Evolutionary conservation across 2,329 filamentous ascomycete genomes (phyloP), one percentile per base, ranked within the genome.

Genomic region (Paracoccidioides lutzii): DNA sequence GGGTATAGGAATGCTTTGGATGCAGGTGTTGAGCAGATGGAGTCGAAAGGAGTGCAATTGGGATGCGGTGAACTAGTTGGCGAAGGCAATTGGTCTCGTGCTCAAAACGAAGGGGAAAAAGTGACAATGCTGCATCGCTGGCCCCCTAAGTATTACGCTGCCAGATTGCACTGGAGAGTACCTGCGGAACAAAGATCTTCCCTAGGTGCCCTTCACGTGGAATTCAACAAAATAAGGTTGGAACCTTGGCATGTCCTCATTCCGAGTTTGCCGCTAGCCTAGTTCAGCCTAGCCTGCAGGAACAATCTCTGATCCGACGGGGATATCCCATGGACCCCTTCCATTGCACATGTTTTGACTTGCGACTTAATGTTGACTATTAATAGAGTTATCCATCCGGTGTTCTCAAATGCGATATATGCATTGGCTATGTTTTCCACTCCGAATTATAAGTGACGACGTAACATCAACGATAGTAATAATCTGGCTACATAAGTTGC

Each of bases 21-120:
- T 10, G 15, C 10, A 4, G 44, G 32, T 33, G 28, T 30, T 8
- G 42, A 8, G 10, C 14, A 8, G 9, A 37, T 35, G 15, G 33
- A 22, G 33, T 5, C 7, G 33, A 37, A n/a, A 37, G 32, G 7
- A 38, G 32, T 15, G 33, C 33, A 37, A 49, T 49, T 49, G 46
- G 46, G 33, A 49, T 38, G 37, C 12, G n/a, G 46, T 22, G 30
- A 35, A 14, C 8, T 33, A 9, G 32, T 49, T 22, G 60, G 59
- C 22, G 22, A 57, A 57, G 59, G 58, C 59, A 54, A 58, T 40
- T 64, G 67, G 67, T 68, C 67, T 69, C 67, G 67, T 69, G 67
- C 66, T 60, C n/a, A n/a, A 9, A 4, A 2, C 22, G 22, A 5
- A 15, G 12, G 30, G 7, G 30, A 48, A 35, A 48, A n/a, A 5